Evolutionary conservation across 495 filamentous ascomycete genomes (phyloP).

Genomic region (Penicillium soppii): DNA sequence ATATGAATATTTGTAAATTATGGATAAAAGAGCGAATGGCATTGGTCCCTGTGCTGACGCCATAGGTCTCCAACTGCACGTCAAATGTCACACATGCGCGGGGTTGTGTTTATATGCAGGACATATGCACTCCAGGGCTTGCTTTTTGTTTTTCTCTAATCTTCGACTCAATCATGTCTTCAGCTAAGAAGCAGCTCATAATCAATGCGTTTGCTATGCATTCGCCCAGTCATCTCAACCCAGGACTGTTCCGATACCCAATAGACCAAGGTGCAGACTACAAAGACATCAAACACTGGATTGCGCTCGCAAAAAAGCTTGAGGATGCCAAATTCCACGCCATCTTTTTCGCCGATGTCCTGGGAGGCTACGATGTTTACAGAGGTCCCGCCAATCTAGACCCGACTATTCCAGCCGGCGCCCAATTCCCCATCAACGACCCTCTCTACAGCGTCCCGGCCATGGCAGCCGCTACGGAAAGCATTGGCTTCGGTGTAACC

Average conservation of each 20-base stretch:
- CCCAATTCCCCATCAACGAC: slow-evolving; percentile 67
- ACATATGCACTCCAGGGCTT: background rate
- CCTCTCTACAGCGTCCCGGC: slow-evolving; percentile 43
- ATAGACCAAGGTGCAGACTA: slow-evolving; percentile 47
- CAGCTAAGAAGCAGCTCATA: slow-evolving; percentile 49
- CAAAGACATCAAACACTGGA: slow-evolving; percentile 48
- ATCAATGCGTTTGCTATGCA: slow-evolving; percentile 59
- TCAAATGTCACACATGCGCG: slow-evolving; percentile 18
- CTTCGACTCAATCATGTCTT: slow-evolving; percentile 15
- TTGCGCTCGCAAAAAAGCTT: slow-evolving; percentile 44
- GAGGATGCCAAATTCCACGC: slow-evolving; percentile 53
- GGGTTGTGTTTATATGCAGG: slow-evolving; percentile 10
- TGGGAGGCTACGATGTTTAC: slow-evolving; percentile 67
- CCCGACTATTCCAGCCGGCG: slow-evolving; percentile 58
- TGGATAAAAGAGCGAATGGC: background rate
- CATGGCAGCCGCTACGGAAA: slow-evolving; percentile 54
- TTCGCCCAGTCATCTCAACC: slow-evolving; percentile 48
- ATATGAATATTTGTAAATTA: background rate
- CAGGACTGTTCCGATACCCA: slow-evolving; percentile 50
- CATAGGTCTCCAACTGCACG: slow-evolving; percentile 31
- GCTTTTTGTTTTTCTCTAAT: background rate
- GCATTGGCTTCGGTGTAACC: slow-evolving; percentile 67
- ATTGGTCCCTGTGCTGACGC: slow-evolving; percentile 23
- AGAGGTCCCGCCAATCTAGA: slow-evolving; percentile 53
- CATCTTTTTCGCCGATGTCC: slow-evolving; percentile 55